Conservation (phyloP, 305 asterid genomes). For the Rubia balearica region DNA sequence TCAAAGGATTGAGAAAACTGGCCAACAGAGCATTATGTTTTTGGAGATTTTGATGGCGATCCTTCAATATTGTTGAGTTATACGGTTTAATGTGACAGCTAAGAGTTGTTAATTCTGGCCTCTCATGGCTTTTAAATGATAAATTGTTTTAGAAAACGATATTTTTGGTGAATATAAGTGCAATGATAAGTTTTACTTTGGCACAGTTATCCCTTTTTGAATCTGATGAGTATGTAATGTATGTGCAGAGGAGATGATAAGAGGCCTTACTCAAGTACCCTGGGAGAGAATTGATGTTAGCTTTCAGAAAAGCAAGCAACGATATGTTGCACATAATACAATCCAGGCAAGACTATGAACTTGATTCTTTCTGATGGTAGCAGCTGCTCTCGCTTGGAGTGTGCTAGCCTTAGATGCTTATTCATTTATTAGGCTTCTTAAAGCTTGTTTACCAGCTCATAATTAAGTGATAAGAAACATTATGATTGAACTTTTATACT, state of each 20-base stretch:
- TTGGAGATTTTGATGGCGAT: neutral
- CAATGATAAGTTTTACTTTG: neutral
- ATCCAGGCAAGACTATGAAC: constrained; percentile 47
- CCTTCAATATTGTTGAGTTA: neutral
- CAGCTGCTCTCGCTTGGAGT: neutral
- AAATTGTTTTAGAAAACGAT: neutral
- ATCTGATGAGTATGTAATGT: constrained; percentile 13
- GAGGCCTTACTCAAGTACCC: constrained; percentile 73
- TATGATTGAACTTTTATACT: neutral
- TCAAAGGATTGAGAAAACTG: neutral
- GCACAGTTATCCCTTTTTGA: constrained; percentile 7
- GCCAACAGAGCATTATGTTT: neutral
- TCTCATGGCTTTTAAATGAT: constrained; percentile 6
- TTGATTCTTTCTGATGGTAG: neutral
- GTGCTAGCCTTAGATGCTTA: neutral
- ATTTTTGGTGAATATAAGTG: neutral
- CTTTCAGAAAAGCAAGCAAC: constrained; percentile 73
- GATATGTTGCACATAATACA: constrained; percentile 80
- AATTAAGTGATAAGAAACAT: neutral
- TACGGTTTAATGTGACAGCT: neutral
- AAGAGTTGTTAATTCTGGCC: neutral
- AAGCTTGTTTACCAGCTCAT: neutral
- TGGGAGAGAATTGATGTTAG: constrained; percentile 96
- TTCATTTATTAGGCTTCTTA: neutral
- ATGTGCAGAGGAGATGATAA: constrained; percentile 74